Base-by-base conservation (phyloP, 192 early-diverging fungal species). In the Endogone sp. region DNA sequence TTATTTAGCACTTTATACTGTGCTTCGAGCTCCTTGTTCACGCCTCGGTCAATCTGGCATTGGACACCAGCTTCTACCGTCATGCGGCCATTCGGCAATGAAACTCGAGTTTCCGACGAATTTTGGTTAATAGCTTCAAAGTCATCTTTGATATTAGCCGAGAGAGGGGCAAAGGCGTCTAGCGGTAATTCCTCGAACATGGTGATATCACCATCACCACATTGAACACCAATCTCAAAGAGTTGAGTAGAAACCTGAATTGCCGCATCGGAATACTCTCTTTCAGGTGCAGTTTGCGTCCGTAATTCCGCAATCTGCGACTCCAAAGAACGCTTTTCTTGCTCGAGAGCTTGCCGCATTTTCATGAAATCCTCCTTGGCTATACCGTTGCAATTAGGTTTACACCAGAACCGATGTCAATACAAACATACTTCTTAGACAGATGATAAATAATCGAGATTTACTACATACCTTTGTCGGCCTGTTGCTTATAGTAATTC, bases 401-500 rank as follows among this genome's bases (percentile, higher is more conserved):
- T n/a, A n/a, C n/a, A n/a, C n/a, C n/a, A 3, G 2, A n/a, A n/a
- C n/a, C n/a, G n/a, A n/a, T n/a, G n/a, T n/a, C n/a, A n/a, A n/a
- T n/a, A n/a, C n/a, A n/a, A n/a, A n/a, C n/a, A n/a, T n/a, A n/a
- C n/a, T n/a, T n/a, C n/a, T n/a, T n/a, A n/a, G n/a, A n/a, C n/a
- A n/a, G n/a, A n/a, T n/a, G n/a, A n/a, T n/a, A n/a, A n/a, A n/a
- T n/a, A n/a, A n/a, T n/a, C n/a, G n/a, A n/a, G n/a, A n/a, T n/a
- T n/a, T n/a, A n/a, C n/a, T n/a, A n/a, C n/a, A n/a, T n/a, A n/a
- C n/a, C 72, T 60, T 78, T 68, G 29, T 32, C 68, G 16, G 71
- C 76, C 44, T 59, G 65, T 25, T 28, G 54, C 28, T 73, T 73
- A 66, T 78, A 78, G 56, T 74, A 73, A 44, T 74, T 64, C 25